Evolutionary conservation across 495 filamentous ascomycete genomes (phyloP).

Genomic region (Xylaria venustula): DNA sequence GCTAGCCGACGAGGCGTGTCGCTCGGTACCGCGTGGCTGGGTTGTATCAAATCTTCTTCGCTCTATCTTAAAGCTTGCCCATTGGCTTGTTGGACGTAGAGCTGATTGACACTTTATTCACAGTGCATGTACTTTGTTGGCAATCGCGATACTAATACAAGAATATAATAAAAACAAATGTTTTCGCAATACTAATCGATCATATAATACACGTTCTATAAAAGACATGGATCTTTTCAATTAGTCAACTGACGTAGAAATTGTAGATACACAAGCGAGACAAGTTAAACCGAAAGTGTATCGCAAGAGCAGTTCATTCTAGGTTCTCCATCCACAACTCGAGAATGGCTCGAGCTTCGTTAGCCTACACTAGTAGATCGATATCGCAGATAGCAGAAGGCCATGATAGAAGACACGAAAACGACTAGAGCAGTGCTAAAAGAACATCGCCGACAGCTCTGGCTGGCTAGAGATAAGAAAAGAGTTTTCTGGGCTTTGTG

Average conservation of each 20-base stretch:
- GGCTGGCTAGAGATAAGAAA: constrained; percentile 10
- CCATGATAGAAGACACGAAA: no score
- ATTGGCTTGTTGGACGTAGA: not conserved
- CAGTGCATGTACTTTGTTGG: not conserved
- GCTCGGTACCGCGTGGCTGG: constrained; percentile 5
- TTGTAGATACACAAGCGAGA: no score
- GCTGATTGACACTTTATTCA: not conserved
- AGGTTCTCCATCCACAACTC: not conserved
- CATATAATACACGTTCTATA: no score
- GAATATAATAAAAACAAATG: not conserved
- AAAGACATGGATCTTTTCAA: no score
- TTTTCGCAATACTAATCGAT: not conserved
- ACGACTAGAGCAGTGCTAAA: no score
- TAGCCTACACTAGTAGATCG: not conserved
- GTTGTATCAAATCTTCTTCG: no score
- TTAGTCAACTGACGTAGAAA: no score
- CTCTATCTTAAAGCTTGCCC: not conserved
- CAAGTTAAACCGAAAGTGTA: no score
- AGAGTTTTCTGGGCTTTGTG: not conserved
- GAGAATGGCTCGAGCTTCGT: not conserved
- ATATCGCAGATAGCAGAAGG: not conserved
- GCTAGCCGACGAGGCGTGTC: constrained; percentile 4
- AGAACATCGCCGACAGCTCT: not conserved
- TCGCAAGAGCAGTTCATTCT: no score
- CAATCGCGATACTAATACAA: not conserved